Evolutionary conservation across 2,329 filamentous ascomycete genomes (phyloP).

Genomic region (Diaporthe destruens): DNA sequence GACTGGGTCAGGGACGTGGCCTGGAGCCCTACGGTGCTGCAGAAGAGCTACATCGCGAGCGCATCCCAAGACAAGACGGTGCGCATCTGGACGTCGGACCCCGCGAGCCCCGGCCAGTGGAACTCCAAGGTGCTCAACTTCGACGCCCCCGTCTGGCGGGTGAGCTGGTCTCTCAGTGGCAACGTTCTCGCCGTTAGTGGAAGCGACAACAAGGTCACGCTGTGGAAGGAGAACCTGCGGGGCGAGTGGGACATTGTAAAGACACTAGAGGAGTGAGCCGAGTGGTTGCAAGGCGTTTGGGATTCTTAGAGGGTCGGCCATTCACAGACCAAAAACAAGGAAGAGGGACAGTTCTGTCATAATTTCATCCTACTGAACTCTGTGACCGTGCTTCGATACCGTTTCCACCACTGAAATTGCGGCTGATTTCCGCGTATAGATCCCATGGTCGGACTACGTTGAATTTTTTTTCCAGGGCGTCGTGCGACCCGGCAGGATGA

Average conservation of each 20-base stretch:
- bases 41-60: constrained; percentile 96
- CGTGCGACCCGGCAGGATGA: constrained; percentile 1
- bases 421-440: neutral
- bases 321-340: constrained; percentile 10
- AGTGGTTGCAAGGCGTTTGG: constrained; percentile 3
- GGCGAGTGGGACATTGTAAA: constrained; percentile 98
- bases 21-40: constrained; percentile 94
- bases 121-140: constrained; percentile 87
- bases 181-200: constrained; percentile 96
- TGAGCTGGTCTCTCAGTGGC: constrained; percentile 97
- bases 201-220: constrained; percentile 93
- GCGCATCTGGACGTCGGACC: constrained; percentile 91
- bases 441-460: neutral
- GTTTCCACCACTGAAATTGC: neutral
- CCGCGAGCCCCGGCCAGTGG: constrained; percentile 79
- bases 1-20: constrained; percentile 99
- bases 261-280: constrained; percentile 87
- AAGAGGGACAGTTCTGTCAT: constrained; percentile 15
- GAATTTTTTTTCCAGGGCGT: constrained; percentile 15
- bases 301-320: neutral
- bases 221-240: constrained; percentile 98
- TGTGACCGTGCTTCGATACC: neutral
- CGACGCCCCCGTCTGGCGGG: constrained; percentile 91
- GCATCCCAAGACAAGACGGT: constrained; percentile 98
- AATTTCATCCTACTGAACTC: neutral